phyloP scores from a whole-genome alignment of 2,329 filamentous ascomycete species.

The Calonectria pteridis region DNA sequence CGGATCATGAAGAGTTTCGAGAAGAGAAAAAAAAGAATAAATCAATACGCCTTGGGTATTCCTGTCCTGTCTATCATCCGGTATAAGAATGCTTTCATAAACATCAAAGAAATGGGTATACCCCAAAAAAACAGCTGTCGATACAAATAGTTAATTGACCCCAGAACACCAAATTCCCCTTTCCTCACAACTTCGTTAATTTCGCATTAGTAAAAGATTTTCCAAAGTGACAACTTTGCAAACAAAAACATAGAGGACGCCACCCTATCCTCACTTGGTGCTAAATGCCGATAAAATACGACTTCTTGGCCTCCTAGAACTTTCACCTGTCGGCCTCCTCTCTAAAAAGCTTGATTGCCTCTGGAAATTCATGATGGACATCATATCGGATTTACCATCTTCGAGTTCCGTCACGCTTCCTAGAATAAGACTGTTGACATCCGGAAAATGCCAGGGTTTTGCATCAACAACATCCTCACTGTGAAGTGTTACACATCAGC shows the following conservation, averaged over 20 bases:
- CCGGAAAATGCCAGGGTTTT: constrained; percentile 14
- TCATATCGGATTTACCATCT: background rate
- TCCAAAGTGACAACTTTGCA: background rate
- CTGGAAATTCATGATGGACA: fast-evolving
- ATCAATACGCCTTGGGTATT: background rate
- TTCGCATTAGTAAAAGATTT: too few relatives aligned
- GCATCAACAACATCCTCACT: constrained; percentile 12
- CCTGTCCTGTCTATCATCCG: too few relatives aligned
- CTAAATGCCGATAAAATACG: background rate
- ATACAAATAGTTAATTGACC: background rate
- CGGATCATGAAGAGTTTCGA: background rate
- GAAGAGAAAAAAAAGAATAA: background rate
- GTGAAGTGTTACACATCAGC: background rate
- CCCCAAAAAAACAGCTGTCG: background rate
- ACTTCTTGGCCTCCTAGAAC: background rate
- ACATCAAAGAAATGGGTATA: background rate
- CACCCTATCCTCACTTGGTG: background rate
- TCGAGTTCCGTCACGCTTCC: background rate
- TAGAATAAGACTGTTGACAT: constrained; percentile 1
- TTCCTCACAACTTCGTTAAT: too few relatives aligned
- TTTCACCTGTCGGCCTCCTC: background rate
- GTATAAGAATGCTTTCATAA: background rate
- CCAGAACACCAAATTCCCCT: background rate
- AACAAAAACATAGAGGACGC: background rate
- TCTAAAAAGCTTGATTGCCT: background rate